Evolutionary conservation across 331 rosid genomes (phyloP), one percentile per base, ranked within the genome.

Genomic region (Prunus yedoensis): DNA sequence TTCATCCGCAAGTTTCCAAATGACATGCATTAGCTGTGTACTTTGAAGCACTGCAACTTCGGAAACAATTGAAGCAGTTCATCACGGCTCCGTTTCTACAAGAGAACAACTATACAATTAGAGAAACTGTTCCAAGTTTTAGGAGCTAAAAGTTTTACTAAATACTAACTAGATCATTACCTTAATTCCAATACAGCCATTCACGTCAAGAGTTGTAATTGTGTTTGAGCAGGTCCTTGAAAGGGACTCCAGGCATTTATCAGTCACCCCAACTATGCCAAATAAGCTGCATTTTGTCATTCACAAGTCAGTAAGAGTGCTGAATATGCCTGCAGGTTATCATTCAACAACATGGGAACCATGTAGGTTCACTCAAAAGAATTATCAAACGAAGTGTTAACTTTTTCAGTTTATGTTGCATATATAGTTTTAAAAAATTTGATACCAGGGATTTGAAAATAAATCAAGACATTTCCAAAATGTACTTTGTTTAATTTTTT

Each of bases 151-250:
- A 51, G 20, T 63, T 75, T 41, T 49, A 50, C 27, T 4, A 45
- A 45, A 51, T 11, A 30, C 18, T 10, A 52, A 27, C 30, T 10
- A 75, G 21, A 71, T 15, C 59, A 50, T 85, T 86, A 73, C 98
- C 98, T 93, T 91, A 49, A 93, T 91, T 84, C 95, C 98, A 66
- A 86, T 76, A 78, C 98, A 90, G 52, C 98, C 96, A 65, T 93
- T 91, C 85, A 89, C 96, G 73, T 93, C 98, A 47, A 93, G 98
- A 70, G 96, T 93, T 0, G 90, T 84, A 67, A 90, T 77, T 70
- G 83, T 86, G 74, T 80, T 35, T 28, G 93, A 87, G 80, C 90
- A 84, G 25, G 91, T 77, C 73, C 78, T 72, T 49, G 98, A 89
- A 75, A 93, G 95, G 76, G 83, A 83, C 81, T 86, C 95, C 64